Evolutionary conservation across 2,329 filamentous ascomycete species (phyloP).

Genomic region (Leptographium wingfieldii): DNA sequence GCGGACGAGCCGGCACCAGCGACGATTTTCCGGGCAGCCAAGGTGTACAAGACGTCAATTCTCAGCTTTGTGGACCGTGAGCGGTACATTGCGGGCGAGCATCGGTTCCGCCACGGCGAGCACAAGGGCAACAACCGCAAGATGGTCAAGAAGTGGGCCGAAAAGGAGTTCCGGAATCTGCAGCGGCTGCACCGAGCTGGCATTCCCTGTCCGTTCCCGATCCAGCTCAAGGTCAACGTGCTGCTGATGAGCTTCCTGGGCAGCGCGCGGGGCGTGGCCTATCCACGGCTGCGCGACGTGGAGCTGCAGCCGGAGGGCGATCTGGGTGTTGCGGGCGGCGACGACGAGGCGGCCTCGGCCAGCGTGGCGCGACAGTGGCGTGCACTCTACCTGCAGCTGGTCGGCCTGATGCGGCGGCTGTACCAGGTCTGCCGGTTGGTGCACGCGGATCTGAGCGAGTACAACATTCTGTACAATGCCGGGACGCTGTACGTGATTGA

Average conservation of each 20-base stretch:
- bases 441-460: constrained; percentile 94
- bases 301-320: constrained; percentile 40
- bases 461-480: constrained; percentile 88
- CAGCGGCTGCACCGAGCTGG: constrained; percentile 70
- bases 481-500: constrained; percentile 84
- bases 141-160: constrained; percentile 98
- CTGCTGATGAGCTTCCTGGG: constrained; percentile 91
- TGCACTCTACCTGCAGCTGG: constrained; percentile 65
- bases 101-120: constrained; percentile 79
- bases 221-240: constrained; percentile 85
- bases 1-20: constrained; percentile 15
- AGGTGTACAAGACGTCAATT: constrained; percentile 98
- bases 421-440: constrained; percentile 88
- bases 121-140: constrained; percentile 91
- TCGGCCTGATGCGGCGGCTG: constrained; percentile 82
- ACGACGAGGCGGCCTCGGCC: background rate
- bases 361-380: constrained; percentile 49
- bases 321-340: constrained; percentile 42
- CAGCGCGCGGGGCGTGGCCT: constrained; percentile 73
- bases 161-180: constrained; percentile 95
- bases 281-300: constrained; percentile 82
- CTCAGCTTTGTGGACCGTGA: constrained; percentile 96
- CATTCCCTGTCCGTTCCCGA: constrained; percentile 81
- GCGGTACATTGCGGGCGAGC: constrained; percentile 89
- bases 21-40: constrained; percentile 71